A percentile compares a stretch with the other conserved stretches of the same genome.
phyloP scores from a whole-genome alignment of 1,139 yeast genomes.

The Wickerhamiella pararugosa region DNA sequence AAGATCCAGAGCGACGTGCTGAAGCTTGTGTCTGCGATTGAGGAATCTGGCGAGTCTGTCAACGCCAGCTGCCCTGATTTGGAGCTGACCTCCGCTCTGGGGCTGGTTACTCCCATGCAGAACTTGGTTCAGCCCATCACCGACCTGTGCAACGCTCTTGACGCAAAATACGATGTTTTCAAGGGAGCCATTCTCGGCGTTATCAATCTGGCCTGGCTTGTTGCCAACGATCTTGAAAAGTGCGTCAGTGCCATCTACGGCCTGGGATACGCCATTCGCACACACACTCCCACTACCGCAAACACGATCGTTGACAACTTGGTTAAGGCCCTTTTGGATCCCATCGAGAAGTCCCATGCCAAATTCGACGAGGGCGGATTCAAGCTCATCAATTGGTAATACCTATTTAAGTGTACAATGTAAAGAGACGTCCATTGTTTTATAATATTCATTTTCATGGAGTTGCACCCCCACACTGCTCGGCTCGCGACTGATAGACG shows the following conservation, averaged over 20 bases:
- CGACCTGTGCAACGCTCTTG: neutral
- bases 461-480: too few species aligned
- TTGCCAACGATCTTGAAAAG: slow-evolving; percentile 3
- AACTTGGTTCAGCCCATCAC: neutral
- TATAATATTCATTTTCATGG: too few species aligned
- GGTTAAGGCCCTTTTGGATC: neutral
- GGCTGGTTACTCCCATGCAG: slow-evolving; percentile 1
- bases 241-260: neutral
- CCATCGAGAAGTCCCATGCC: neutral
- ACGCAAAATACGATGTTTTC: slow-evolving; percentile 3
- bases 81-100: slow-evolving; percentile 2
- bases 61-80: neutral
- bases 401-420: too few species aligned
- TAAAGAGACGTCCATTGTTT: too few species aligned
- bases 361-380: too few species aligned
- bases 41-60: neutral
- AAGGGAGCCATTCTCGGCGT: slow-evolving; percentile 6
- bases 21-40: neutral
- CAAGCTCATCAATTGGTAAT: too few species aligned
- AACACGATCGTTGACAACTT: neutral
- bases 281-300: neutral
- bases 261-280: neutral
- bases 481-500: too few species aligned
- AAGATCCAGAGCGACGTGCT: neutral
- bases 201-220: slow-evolving; percentile 5